A percentile compares a stretch with the other conserved stretches of the same genome.
These are phyloP conservation scores for Euphorbia peplus DNA, from an alignment of 345 rosid species.

Conservation along the genomic window DNA sequence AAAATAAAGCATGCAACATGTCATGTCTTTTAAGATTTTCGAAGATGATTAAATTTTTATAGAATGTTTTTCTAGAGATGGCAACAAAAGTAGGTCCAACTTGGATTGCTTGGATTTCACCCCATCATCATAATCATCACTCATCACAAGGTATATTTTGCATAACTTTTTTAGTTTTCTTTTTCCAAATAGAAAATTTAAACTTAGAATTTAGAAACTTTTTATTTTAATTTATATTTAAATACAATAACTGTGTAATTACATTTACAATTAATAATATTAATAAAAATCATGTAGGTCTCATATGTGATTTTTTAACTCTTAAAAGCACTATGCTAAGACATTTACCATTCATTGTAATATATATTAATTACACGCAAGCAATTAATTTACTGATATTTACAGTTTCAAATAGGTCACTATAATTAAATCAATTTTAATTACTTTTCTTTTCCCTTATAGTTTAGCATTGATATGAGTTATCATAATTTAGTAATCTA, in stretches of 20 bases:
- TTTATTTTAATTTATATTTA: too few relatives aligned
- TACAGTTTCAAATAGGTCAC: not conserved
- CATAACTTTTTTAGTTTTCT: too few relatives aligned
- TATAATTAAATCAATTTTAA: not conserved
- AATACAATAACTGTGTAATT: too few relatives aligned
- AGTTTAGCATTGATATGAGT: not conserved
- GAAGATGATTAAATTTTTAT: not conserved
- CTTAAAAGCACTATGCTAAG: too few relatives aligned
- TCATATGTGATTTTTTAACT: too few relatives aligned
- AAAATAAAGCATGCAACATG: not conserved
- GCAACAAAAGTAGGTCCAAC: slow-evolving; percentile 24
- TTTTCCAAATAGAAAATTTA: too few relatives aligned
- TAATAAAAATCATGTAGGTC: too few relatives aligned
- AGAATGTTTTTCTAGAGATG: not conserved
- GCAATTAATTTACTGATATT: not conserved
- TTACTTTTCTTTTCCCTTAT: not conserved
- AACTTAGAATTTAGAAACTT: too few relatives aligned
- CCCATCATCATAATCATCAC: slow-evolving; percentile 44
- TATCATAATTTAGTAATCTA: too few relatives aligned
- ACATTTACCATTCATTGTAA: too few relatives aligned
- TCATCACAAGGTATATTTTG: slow-evolving; percentile 10
- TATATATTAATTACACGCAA: too few relatives aligned
- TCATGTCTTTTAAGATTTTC: slow-evolving; percentile 8
- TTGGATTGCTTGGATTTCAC: slow-evolving; percentile 77
- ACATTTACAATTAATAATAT: too few relatives aligned